Conservation (phyloP, 768 basidiomycete genomes). For the Neoboletus brunneissimus region DNA sequence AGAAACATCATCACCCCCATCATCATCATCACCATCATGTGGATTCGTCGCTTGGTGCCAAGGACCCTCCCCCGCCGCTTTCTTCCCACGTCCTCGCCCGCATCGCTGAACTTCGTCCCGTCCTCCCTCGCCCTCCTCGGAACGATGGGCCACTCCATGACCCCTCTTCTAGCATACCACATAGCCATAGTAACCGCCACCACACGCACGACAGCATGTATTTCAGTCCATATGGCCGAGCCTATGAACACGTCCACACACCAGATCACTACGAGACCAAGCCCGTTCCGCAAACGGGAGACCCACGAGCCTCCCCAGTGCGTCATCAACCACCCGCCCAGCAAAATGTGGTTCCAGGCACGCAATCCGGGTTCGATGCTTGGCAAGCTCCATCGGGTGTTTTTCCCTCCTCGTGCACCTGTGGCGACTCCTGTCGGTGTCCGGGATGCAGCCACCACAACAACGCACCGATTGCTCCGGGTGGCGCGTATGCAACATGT, state of each 20-base stretch:
- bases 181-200: constrained; percentile 42
- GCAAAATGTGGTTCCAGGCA: constrained; percentile 29
- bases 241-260: constrained; percentile 52
- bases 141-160: constrained; percentile 43
- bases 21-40: constrained; percentile 14
- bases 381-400: constrained; percentile 23
- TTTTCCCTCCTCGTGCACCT: constrained; percentile 56
- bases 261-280: constrained; percentile 33
- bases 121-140: constrained; percentile 59
- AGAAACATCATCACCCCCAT: constrained; percentile 16
- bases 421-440: constrained; percentile 62
- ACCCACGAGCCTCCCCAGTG: constrained; percentile 20
- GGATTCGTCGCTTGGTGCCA: constrained; percentile 12
- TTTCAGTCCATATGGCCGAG: constrained; percentile 68
- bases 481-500: constrained; percentile 38
- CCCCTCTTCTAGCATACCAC: constrained; percentile 45
- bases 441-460: constrained; percentile 63
- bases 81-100: constrained; percentile 56
- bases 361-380: constrained; percentile 23
- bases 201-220: constrained; percentile 49
- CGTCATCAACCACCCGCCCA: constrained; percentile 24
- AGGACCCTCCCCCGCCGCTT: constrained; percentile 23
- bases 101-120: constrained; percentile 63
- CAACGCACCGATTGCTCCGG: constrained; percentile 36
- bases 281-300: constrained; percentile 7